phyloP scores from a whole-genome alignment of 257 asterid species.

The Ligustrum vulgare region DNA sequence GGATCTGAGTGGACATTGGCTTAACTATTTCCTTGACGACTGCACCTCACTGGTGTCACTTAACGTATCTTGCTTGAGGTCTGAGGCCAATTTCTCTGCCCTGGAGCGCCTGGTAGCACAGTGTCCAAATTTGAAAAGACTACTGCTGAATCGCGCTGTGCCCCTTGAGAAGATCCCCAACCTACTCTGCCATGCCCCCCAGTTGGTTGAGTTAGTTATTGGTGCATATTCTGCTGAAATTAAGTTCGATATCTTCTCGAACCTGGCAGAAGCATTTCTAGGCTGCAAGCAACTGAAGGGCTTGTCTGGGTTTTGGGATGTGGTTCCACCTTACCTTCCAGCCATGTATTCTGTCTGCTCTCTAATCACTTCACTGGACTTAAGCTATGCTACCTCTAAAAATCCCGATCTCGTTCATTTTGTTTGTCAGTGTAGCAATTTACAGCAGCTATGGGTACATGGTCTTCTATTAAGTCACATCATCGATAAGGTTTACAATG shows the following conservation, averaged over 20 bases:
- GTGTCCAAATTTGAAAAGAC: conserved; percentile 58
- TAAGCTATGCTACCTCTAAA: conserved; percentile 71
- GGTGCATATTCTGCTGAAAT: conserved; percentile 64
- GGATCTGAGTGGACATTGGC: conserved; percentile 70
- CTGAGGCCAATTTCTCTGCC: conserved; percentile 58
- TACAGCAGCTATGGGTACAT: conserved; percentile 87
- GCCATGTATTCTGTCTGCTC: conserved; percentile 68
- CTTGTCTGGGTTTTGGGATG: conserved; percentile 94
- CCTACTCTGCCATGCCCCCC: conserved; percentile 58
- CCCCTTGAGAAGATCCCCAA: conserved; percentile 71
- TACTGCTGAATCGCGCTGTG: conserved; percentile 62
- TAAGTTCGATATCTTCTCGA: conserved; percentile 50
- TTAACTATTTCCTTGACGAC: conserved; percentile 61
- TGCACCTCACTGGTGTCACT: conserved; percentile 64
- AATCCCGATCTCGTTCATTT: conserved; percentile 73
- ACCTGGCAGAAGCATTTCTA: conserved; percentile 62
- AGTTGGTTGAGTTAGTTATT: conserved; percentile 63
- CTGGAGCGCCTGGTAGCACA: conserved; percentile 70
- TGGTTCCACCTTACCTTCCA: conserved; percentile 80
- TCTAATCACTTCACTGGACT: conserved; percentile 70
- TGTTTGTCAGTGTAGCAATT: conserved; percentile 64
- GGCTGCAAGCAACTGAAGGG: conserved; percentile 71
- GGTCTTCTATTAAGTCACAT: not conserved
- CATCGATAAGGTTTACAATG: not conserved
- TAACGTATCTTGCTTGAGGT: conserved; percentile 57